Base-by-base conservation (phyloP, 495 filamentous ascomycete genomes). In the Cladorrhinum samala region DNA sequence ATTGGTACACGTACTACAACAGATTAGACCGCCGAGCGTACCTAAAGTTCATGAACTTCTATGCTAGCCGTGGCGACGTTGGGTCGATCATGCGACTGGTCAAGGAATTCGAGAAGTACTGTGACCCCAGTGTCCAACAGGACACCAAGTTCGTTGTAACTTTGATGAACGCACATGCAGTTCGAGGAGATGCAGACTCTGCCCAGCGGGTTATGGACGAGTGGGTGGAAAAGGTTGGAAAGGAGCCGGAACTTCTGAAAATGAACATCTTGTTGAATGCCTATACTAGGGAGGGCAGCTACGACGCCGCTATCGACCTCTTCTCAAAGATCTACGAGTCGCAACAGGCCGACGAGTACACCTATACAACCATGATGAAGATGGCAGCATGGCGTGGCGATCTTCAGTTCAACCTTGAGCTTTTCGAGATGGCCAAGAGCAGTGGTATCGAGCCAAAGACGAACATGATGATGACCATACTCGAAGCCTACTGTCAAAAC, bases 221-320 rank as follows among this genome's bases (percentile, higher is more conserved):
- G 9, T 74, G 89, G 2, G 56, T 64, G 11, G 60, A 66, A 1
- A 74, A 80, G 43, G 82, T 82, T 52, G 69, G 73, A 0, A 57
- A 87, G 13, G 46, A 69, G 16, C 83, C 81, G 17, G 77, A 78
- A 54, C 64, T 69, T 0, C 33, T 44, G 11, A 79, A 77, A 40
- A 94, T 84, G 83, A 95, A 96, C 61, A 84, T 86, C 24, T 63
- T 96, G 27, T 70, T 98, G 14, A 78, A 84, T 53, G 87, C 88
- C 2, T 76, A 89, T 65, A 70, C 72, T 1, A 82, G 81, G 58
- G 79, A 78, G 4, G 72, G 77, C 23, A 85, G 95, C 66, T 72
- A 86, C 43, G 72, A 82, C 37, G 81, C 80, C 3, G 82, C 82
- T 14, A 71, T 87, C 53, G 55, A 67, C 2, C 74, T 72, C 21